Base-by-base conservation (phyloP, 2,329 filamentous ascomycete species). In the Hysterium pulicare region DNA sequence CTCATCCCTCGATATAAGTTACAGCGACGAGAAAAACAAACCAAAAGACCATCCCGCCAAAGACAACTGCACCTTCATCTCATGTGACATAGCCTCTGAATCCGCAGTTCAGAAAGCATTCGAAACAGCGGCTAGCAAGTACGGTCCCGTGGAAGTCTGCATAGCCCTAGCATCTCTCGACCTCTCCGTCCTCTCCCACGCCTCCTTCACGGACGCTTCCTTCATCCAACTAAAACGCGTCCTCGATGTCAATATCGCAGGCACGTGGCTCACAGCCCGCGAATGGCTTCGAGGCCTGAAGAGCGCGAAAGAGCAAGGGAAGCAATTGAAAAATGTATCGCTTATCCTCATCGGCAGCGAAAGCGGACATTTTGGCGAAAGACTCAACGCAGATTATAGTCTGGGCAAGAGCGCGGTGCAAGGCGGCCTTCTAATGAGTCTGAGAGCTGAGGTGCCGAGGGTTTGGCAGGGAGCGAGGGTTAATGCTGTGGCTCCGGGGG, bases 401-500 rank as follows among this genome's bases (percentile, higher is more conserved):
- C 56, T 70, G 26, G 66, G 58, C 5, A 75, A 76, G 47, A 66
- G 67, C 34, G 72, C 71, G 2, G 70, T 74, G 11, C 71, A 75
- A 48, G 58, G 55, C 23, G 71, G 72, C 2, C 47, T 75, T 21
- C 51, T 75, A 38, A 59, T 62, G 43, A 69, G 63, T 34, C 50
- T 76, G 40, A 64, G 65, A 36, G 62, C 59, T 7, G 72, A 74
- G 47, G 67, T 64, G 4, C 60, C 61, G 28, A 59, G 62, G 44
- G 62, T 71, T 17, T 67, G 58, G 44, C 48, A 50, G 19, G 50
- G 54, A n/a, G 64, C 67, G 19, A 62, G 71, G 37, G 67, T 75
- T 17, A 75, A 74, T 51, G 70, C 68, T 7, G 61, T 75, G 20
- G 72, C 71, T 3, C 72, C 72, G 13, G 72, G 72, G 6, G 60